phyloP scores from a whole-genome alignment of 305 asterid species.

The Solanum hybrid region DNA sequence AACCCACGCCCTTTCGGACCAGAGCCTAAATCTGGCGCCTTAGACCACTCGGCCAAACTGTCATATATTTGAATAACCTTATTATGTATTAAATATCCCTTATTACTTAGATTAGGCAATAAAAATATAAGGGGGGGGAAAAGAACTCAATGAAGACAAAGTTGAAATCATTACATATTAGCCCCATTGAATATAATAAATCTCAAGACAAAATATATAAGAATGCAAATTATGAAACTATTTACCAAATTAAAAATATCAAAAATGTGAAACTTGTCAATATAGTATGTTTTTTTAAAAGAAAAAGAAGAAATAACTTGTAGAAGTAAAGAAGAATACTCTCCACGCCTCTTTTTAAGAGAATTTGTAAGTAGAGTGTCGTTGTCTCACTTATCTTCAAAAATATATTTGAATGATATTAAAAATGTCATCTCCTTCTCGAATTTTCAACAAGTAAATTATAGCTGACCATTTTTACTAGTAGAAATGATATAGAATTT shows the following conservation, averaged over 20 bases:
- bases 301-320: not conserved
- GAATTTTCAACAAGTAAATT: not conserved
- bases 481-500: not conserved
- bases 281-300: not conserved
- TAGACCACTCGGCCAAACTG: constrained; percentile 99
- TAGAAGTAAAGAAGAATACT: not conserved
- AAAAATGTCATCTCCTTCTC: not conserved
- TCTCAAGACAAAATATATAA: too few species aligned
- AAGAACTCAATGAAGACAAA: not conserved
- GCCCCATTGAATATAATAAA: not conserved
- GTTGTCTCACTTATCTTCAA: not conserved
- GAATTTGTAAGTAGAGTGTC: not conserved
- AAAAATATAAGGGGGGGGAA: too few species aligned
- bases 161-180: not conserved
- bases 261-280: not conserved
- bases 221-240: not conserved
- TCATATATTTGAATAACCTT: not conserved
- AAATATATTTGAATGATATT: not conserved
- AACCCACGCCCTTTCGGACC: constrained; percentile 99
- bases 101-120: not conserved
- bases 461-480: not conserved
- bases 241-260: not conserved
- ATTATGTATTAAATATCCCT: not conserved
- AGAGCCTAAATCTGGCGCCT: constrained; percentile 99
- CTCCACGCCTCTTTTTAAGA: not conserved